Conservation (phyloP, 2,329 filamentous ascomycete genomes). For the Calycina marina region DNA sequence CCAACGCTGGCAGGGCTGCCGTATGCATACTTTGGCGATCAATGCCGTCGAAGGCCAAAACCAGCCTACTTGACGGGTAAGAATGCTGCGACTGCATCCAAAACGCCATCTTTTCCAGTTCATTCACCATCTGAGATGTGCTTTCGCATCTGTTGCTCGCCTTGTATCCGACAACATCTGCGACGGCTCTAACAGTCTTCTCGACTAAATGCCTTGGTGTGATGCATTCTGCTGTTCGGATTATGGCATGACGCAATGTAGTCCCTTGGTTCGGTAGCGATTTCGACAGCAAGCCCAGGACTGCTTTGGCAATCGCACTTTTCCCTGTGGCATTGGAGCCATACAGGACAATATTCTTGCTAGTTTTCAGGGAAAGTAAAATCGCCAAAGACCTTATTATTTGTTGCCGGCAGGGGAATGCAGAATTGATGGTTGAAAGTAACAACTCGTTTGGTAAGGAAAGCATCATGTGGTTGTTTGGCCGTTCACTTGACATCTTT, state of each 20-base stretch:
- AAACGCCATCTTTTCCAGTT: constrained; percentile 49
- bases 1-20: constrained; percentile 67
- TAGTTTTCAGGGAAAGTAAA: constrained; percentile 28
- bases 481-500: too few relatives aligned
- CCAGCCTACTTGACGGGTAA: constrained; percentile 36
- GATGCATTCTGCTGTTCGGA: constrained; percentile 63
- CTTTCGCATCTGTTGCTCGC: constrained; percentile 58
- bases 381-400: constrained; percentile 45
- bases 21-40: constrained; percentile 69
- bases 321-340: constrained; percentile 84
- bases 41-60: constrained; percentile 77
- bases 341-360: constrained; percentile 56
- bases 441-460: constrained; percentile 37
- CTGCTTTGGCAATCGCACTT: constrained; percentile 49
- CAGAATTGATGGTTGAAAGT: constrained; percentile 29
- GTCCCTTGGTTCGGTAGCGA: constrained; percentile 34
- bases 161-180: constrained; percentile 33
- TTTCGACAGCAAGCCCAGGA: constrained; percentile 34
- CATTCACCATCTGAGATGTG: constrained; percentile 59
- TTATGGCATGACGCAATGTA: constrained; percentile 39
- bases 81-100: constrained; percentile 12
- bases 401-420: constrained; percentile 40
- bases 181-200: constrained; percentile 45
- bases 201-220: constrained; percentile 67
- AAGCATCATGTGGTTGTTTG: too few relatives aligned